A percentile compares a stretch with the other conserved stretches of the same genome.
phyloP scores from a whole-genome alignment of 2,329 filamentous ascomycete genomes.

The Nothophoma quercina region DNA sequence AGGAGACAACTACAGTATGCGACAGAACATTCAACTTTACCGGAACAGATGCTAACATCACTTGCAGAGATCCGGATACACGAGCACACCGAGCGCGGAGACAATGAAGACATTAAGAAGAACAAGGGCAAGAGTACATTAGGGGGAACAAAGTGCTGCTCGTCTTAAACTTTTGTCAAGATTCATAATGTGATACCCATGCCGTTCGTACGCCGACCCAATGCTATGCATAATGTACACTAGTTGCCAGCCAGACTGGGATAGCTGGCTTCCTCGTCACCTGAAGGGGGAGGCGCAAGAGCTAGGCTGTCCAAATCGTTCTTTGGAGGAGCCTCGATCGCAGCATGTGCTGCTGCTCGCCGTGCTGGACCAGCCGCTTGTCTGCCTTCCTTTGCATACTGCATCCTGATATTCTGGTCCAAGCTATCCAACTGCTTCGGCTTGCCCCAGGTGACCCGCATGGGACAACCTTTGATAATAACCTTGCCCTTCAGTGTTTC shows the following conservation, averaged over 20 bases:
- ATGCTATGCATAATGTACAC: constrained; percentile 38
- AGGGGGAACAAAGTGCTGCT: constrained; percentile 50
- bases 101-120: constrained; percentile 89
- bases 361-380: constrained; percentile 37
- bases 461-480: constrained; percentile 87
- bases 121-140: constrained; percentile 54
- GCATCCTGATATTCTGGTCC: constrained; percentile 82
- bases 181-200: constrained; percentile 44
- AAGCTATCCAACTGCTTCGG: constrained; percentile 91
- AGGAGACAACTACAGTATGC: constrained; percentile 68
- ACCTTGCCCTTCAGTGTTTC: constrained; percentile 85
- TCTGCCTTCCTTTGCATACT: constrained; percentile 81
- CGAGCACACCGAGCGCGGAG: constrained; percentile 85
- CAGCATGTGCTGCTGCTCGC: constrained; percentile 43
- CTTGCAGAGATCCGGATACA: constrained; percentile 82
- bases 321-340: constrained; percentile 52
- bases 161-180: constrained; percentile 42
- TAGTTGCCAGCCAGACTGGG: constrained; percentile 84
- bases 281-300: constrained; percentile 81
- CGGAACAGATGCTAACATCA: constrained; percentile 21
- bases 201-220: constrained; percentile 33
- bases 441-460: constrained; percentile 90
- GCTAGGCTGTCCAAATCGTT: constrained; percentile 55
- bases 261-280: constrained; percentile 80
- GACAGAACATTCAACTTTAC: background rate